These are phyloP conservation scores for Lactarius akahatsu DNA, from an alignment of 768 basidiomycete species.

Conservation along the genomic window DNA sequence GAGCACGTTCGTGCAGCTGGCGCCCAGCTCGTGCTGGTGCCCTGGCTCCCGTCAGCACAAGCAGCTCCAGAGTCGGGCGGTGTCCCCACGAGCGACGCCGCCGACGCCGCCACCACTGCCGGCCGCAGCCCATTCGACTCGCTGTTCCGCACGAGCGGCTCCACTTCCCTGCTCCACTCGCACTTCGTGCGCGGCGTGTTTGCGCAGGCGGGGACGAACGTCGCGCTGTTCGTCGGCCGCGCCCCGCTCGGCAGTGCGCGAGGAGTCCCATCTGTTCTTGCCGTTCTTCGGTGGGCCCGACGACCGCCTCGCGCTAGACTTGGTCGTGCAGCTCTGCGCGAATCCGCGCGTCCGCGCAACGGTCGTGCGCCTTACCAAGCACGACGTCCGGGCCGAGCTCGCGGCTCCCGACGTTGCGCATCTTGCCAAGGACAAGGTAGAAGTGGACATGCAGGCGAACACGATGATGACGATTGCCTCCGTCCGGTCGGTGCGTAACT, in stretches of 20 bases:
- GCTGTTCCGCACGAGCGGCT: slow-evolving; percentile 50
- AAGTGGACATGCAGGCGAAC: slow-evolving; percentile 30
- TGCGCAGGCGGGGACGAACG: slow-evolving; percentile 66
- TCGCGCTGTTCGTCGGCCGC: slow-evolving; percentile 81
- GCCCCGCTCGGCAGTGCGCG: slow-evolving; percentile 38
- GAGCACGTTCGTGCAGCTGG: slow-evolving; percentile 60
- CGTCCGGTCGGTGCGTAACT: slow-evolving; percentile 39
- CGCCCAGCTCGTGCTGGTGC: slow-evolving; percentile 77
- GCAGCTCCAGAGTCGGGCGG: slow-evolving; percentile 14
- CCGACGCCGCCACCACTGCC: background rate
- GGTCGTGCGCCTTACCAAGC: slow-evolving; percentile 63
- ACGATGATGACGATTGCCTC: slow-evolving; percentile 45
- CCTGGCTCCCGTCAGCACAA: slow-evolving; percentile 61
- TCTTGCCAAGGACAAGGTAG: slow-evolving; percentile 23
- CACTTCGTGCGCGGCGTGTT: slow-evolving; percentile 86
- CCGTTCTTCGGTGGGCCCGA: slow-evolving; percentile 96
- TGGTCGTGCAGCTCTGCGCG: slow-evolving; percentile 80
- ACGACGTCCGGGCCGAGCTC: slow-evolving; percentile 36
- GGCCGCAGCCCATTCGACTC: slow-evolving; percentile 72
- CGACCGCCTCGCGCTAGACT: slow-evolving; percentile 81
- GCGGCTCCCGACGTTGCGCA: slow-evolving; percentile 31
- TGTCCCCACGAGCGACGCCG: slow-evolving; percentile 25
- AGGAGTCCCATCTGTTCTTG: slow-evolving; percentile 66
- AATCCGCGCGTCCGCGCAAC: slow-evolving; percentile 70
- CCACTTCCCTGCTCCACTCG: slow-evolving; percentile 62